Evolutionary conservation across 106 monocot species (phyloP), one percentile per base, ranked within the genome.

Genomic region (Dendrobium huoshanense): DNA sequence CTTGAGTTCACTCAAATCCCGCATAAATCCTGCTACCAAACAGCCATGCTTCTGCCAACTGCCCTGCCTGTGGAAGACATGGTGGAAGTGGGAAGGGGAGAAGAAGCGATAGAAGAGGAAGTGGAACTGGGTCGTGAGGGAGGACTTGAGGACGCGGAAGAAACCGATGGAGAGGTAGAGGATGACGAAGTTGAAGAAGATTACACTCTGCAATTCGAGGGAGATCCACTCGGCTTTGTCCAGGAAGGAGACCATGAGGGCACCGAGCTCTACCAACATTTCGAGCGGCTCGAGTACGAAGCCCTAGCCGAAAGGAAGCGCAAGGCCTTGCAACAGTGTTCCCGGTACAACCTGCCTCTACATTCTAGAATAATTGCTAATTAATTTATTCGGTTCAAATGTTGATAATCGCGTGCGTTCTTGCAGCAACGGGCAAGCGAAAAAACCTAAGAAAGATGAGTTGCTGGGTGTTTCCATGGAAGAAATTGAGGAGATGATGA

Each of bases 401-500:
- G 31, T 78, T 64, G 49, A 83, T 58, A 37, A 84, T 41, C 79
- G 25, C 16, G 55, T 15, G 27, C 25, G 31, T 84, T 64, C 25
- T 78, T 29, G 31, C 68, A 89, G 86, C 29, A 78, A 80, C 0
- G 85, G 78, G 29, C 58, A 84, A 45, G 75, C 79, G 2, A 95
- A 93, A 78, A 91, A 84, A 77, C 79, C 77, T 29, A 78, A 84
- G 47, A 79, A 82, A 51, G 92, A 93, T 55, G 88, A 93, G 27
- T 40, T 80, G 67, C 85, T 91, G 41, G 99, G 93, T 45, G 95
- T 80, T 73, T 85, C 93, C 20, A 89, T 91, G 84, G 93, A 91
- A 40, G 91, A 93, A 78, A 90, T 99, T 55, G 81, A 95, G 75
- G 93, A 99, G 83, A 68, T 89, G 72, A 89, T 99, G 90, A 88